phyloP scores from a whole-genome alignment of 139 green algal genomes.

The Chlamydomonas applanata region DNA sequence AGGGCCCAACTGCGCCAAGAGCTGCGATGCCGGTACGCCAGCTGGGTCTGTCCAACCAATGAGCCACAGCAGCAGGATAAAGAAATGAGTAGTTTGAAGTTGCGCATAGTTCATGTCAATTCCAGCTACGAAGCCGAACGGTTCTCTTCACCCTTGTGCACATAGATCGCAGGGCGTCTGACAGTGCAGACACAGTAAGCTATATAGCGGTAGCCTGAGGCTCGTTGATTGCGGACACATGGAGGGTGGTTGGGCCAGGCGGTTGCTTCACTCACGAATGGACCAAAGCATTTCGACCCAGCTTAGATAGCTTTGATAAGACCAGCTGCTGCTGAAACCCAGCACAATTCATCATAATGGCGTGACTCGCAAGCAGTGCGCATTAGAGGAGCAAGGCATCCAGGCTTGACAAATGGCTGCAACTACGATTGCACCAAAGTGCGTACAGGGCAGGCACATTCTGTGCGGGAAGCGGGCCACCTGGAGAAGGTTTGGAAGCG shows the following conservation, averaged over 20 bases:
- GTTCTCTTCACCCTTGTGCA: not conserved
- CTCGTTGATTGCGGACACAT: not conserved
- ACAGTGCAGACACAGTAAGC: no score
- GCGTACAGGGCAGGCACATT: not conserved
- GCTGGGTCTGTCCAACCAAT: no score
- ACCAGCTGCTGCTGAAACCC: not conserved
- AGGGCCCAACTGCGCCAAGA: no score
- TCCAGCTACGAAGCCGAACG: no score
- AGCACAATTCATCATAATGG: not conserved
- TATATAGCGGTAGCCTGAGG: no score
- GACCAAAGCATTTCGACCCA: no score
- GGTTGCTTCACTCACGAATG: no score
- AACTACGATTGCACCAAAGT: constrained; percentile 10
- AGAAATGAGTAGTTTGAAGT: no score
- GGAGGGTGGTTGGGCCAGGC: no score
- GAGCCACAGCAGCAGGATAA: no score
- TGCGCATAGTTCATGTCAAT: no score
- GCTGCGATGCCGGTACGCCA: no score
- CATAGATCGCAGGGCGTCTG: not conserved
- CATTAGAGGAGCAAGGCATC: not conserved
- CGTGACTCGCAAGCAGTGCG: not conserved
- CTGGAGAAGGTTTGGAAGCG: not conserved
- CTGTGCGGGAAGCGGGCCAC: not conserved
- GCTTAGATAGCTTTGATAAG: not conserved
- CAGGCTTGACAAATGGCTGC: constrained; percentile 5